Evolutionary conservation across 306 rosid genomes (phyloP).

Genomic region (Rubus parviflorus): DNA sequence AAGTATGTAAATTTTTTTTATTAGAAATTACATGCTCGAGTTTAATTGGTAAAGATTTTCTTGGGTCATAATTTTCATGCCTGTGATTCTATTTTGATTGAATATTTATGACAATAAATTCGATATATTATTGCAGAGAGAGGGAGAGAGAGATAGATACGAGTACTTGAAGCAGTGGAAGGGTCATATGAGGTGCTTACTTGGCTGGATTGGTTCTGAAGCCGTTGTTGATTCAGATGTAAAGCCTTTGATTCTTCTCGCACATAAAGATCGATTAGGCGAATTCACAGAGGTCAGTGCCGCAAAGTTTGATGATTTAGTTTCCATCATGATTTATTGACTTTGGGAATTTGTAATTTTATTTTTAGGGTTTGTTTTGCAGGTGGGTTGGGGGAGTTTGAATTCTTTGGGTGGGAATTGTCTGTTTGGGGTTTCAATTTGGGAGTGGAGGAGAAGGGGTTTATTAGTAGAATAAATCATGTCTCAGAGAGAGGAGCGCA

Average conservation of each 20-base stretch:
- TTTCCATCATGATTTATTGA: not conserved
- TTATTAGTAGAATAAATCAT: conserved; percentile 25
- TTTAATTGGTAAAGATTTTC: conserved; percentile 6
- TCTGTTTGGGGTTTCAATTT: conserved; percentile 34
- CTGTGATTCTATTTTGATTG: not conserved
- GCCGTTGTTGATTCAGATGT: conserved; percentile 46
- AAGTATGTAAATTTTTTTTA: no score
- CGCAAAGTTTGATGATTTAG: no score
- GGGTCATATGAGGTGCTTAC: conserved; percentile 63
- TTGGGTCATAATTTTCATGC: not conserved
- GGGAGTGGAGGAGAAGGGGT: conserved; percentile 27
- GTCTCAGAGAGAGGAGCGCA: conserved; percentile 52
- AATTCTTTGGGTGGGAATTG: conserved; percentile 29
- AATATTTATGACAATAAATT: conserved; percentile 5
- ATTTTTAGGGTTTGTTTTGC: conserved; percentile 21
- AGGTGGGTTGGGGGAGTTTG: conserved; percentile 42
- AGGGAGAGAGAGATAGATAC: conserved; percentile 21
- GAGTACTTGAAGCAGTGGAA: conserved; percentile 32
- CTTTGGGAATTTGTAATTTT: not conserved
- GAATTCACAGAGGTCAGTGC: conserved; percentile 36
- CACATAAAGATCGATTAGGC: conserved; percentile 22
- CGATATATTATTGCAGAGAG: conserved; percentile 19
- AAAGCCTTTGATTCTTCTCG: conserved; percentile 36
- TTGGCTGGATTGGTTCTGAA: conserved; percentile 43
- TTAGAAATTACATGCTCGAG: not conserved